phyloP scores from a whole-genome alignment of 2,329 filamentous ascomycete genomes.

The Elsinoe necatrix region DNA sequence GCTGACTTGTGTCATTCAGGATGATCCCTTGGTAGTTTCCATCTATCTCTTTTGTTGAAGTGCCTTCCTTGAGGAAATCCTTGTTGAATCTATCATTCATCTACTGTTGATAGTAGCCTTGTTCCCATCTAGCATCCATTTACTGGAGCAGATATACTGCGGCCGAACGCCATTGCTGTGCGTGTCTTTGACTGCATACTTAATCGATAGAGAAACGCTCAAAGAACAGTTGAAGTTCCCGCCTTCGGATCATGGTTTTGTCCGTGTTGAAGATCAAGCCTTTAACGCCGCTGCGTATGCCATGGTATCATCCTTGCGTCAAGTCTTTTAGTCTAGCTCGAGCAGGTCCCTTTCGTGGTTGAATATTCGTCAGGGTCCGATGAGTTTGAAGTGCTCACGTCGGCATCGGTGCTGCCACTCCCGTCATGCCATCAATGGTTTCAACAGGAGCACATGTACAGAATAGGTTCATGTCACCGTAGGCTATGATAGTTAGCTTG shows the following conservation, averaged over 20 bases:
- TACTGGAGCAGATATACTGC: background rate
- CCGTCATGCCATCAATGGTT: slow-evolving; percentile 34
- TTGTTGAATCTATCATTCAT: slow-evolving; percentile 2
- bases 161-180: background rate
- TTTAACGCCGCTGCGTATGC: slow-evolving; percentile 8
- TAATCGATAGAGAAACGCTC: slow-evolving; percentile 1
- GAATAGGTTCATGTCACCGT: slow-evolving; percentile 86
- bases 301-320: background rate
- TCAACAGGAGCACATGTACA: slow-evolving; percentile 87
- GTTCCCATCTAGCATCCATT: background rate
- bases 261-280: slow-evolving; percentile 1
- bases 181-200: background rate
- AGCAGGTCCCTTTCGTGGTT: background rate
- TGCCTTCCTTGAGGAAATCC: background rate
- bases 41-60: background rate
- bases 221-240: slow-evolving; percentile 10
- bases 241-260: background rate
- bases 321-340: background rate
- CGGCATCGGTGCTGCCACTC: slow-evolving; percentile 26
- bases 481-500: slow-evolving; percentile 48
- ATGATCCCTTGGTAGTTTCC: background rate
- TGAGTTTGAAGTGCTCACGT: slow-evolving; percentile 18
- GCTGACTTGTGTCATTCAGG: too few species aligned
- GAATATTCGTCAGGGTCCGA: background rate
- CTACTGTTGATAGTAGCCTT: background rate